Percentiles rank a stretch among this genome's conserved stretches.
These are phyloP conservation scores for Fusarium subglutinans DNA, from an alignment of 2,329 filamentous ascomycete genomes.

Conservation along the genomic window DNA sequence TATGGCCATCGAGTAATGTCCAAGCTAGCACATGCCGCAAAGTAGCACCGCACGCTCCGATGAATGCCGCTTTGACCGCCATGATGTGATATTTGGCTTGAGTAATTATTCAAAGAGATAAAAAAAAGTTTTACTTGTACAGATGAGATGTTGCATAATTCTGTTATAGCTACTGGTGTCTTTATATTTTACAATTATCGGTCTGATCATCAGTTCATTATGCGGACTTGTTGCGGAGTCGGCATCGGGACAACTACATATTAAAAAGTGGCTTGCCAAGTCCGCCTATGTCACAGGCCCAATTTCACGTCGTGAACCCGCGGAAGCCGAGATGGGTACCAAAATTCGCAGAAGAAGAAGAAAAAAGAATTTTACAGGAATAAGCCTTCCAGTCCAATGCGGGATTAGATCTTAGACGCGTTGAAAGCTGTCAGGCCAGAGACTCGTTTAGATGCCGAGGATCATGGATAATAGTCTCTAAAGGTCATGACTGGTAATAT, in stretches of 20 bases:
- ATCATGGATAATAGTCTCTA: not conserved
- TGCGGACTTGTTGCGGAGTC: not conserved
- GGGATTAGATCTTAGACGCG: not conserved
- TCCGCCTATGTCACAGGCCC: not conserved
- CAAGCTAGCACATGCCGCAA: not conserved
- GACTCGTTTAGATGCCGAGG: not conserved
- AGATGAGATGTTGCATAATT: accelerated
- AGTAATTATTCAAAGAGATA: no score
- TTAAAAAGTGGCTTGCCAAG: not conserved
- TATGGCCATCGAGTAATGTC: not conserved
- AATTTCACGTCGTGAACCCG: not conserved
- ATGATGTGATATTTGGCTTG: not conserved
- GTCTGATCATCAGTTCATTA: not conserved
- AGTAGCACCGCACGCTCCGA: not conserved
- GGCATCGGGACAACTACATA: not conserved
- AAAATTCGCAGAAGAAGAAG: not conserved
- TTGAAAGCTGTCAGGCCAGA: not conserved
- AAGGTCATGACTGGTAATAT: no score
- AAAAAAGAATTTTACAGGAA: not conserved
- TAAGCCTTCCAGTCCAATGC: not conserved
- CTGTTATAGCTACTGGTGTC: accelerated
- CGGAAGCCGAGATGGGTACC: not conserved
- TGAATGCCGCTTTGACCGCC: not conserved
- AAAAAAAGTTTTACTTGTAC: not conserved
- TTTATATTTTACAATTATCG: not conserved